Evolutionary conservation across 805 yeast species (phyloP).

Genomic region (Yueomyces sp.): DNA sequence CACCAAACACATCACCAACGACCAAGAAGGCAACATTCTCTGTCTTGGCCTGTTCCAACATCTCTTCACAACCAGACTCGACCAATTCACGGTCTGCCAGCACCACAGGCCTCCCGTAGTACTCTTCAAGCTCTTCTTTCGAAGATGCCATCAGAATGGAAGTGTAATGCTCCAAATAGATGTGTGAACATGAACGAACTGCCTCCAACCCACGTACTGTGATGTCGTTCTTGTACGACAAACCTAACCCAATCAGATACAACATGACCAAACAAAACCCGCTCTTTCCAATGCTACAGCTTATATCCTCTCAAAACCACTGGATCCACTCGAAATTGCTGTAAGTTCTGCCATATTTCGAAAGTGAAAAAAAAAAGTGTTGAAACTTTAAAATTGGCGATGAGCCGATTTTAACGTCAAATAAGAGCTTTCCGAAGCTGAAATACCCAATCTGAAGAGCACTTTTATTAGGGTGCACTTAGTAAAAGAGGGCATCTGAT

Average conservation of each 20-base stretch:
- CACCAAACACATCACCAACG: slow-evolving; percentile 97
- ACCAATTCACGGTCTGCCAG: slow-evolving; percentile 93
- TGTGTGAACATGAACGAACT: slow-evolving; percentile 71
- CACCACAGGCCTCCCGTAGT: slow-evolving; percentile 74
- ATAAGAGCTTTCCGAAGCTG: too few relatives aligned
- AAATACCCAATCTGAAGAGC: too few relatives aligned
- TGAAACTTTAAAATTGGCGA: too few relatives aligned
- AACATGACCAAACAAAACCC: slow-evolving; percentile 37
- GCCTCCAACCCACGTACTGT: slow-evolving; percentile 89
- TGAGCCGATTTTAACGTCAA: too few relatives aligned
- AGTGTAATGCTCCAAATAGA: slow-evolving; percentile 92
- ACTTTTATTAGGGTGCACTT: too few relatives aligned
- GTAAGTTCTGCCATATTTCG: too few relatives aligned
- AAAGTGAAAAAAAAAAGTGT: too few relatives aligned
- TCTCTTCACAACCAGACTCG: slow-evolving; percentile 76
- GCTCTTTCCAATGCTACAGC: too few relatives aligned
- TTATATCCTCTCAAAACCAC: too few relatives aligned
- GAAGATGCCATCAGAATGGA: slow-evolving; percentile 91
- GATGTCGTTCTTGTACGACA: slow-evolving; percentile 78
- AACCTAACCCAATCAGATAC: slow-evolving; percentile 82
- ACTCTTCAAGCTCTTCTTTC: slow-evolving; percentile 56
- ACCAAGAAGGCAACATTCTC: slow-evolving; percentile 90
- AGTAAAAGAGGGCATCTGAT: too few relatives aligned
- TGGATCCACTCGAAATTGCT: too few relatives aligned
- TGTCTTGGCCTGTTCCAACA: slow-evolving; percentile 58